Conservation (phyloP, 306 rosid species). For the Cicer judaicum region DNA sequence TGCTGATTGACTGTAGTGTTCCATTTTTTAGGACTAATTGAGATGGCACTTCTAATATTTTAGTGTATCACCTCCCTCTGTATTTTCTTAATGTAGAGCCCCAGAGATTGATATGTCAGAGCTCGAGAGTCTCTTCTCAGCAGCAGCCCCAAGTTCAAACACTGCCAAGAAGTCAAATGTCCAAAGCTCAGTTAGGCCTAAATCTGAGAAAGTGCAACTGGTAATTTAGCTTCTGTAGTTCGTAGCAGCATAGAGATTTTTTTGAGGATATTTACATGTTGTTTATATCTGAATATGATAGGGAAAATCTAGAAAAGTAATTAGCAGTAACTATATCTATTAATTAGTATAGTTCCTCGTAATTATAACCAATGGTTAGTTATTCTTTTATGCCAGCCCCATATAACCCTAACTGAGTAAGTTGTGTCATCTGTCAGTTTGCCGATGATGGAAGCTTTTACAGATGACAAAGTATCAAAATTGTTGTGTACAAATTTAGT, state of each 20-base stretch:
- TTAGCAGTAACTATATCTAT: constrained; percentile 29
- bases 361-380: constrained; percentile 16
- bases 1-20: constrained; percentile 41
- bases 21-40: constrained; percentile 37
- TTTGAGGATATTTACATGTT: constrained; percentile 30
- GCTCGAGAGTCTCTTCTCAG: constrained; percentile 91
- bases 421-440: constrained; percentile 31
- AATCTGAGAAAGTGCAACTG: constrained; percentile 90
- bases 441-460: constrained; percentile 14
- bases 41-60: constrained; percentile 36
- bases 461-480: constrained; percentile 32
- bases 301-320: constrained; percentile 25
- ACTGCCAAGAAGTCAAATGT: constrained; percentile 53
- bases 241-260: constrained; percentile 13
- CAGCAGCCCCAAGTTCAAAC: constrained; percentile 64
- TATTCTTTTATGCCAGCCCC: constrained; percentile 29
- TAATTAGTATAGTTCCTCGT: constrained; percentile 24
- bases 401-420: constrained; percentile 25
- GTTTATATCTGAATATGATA: constrained; percentile 32
- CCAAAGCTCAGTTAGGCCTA: constrained; percentile 61
- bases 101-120: constrained; percentile 95
- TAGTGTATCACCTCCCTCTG: constrained; percentile 27
- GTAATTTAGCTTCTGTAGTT: constrained; percentile 54
- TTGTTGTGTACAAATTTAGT: constrained; percentile 5
- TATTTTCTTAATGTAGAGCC: constrained; percentile 62